phyloP scores from a whole-genome alignment of 1,284 basidiomycete species.

The Sanghuangporus sanghuang region DNA sequence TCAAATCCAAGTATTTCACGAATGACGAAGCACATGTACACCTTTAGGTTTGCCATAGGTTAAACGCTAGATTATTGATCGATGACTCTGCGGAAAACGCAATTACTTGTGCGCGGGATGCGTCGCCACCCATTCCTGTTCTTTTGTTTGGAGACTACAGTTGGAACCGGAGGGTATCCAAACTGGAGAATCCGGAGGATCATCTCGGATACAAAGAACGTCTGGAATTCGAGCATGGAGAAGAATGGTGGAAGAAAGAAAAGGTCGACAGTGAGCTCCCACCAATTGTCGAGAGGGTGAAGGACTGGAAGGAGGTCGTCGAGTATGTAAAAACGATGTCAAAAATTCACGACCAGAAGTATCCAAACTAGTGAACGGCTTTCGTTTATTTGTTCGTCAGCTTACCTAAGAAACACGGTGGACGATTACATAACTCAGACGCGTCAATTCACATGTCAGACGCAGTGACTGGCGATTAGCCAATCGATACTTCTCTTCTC shows the following conservation, averaged over 20 bases:
- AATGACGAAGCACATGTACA: neutral
- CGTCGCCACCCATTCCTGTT: constrained; percentile 41
- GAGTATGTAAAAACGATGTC: constrained; percentile 34
- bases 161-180: constrained; percentile 61
- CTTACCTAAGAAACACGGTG: neutral
- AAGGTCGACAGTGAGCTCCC: constrained; percentile 33
- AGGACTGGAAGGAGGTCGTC: constrained; percentile 53
- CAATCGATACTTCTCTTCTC: too few relatives aligned
- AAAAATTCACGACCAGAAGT: neutral
- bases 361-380: constrained; percentile 11
- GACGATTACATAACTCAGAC: neutral
- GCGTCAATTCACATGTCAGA: constrained; percentile 12
- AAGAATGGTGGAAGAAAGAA: constrained; percentile 57
- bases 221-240: constrained; percentile 41
- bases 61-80: constrained; percentile 61
- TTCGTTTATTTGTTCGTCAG: too few relatives aligned
- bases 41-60: constrained; percentile 53
- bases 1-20: neutral
- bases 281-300: constrained; percentile 44
- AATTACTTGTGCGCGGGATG: constrained; percentile 43
- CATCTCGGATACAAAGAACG: constrained; percentile 56
- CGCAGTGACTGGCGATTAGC: too few relatives aligned
- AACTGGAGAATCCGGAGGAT: constrained; percentile 40
- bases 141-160: constrained; percentile 73
- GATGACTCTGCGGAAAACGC: constrained; percentile 82